Evolutionary conservation across 2,329 filamentous ascomycete species (phyloP).

Genomic region (Talaromyces funiculosus): DNA sequence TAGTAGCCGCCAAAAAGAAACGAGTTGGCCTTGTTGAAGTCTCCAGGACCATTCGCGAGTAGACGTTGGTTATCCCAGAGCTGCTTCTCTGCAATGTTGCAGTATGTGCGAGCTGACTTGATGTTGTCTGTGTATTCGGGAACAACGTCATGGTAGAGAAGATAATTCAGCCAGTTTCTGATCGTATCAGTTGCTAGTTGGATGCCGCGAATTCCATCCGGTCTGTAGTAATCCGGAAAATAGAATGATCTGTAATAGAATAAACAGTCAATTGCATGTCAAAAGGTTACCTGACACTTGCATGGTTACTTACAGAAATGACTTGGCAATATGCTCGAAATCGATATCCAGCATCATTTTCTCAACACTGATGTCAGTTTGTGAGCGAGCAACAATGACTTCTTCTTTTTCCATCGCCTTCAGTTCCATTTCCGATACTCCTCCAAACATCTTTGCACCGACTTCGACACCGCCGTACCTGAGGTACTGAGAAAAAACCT

Average conservation of each 20-base stretch:
- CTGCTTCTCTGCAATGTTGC: slow-evolving; percentile 61
- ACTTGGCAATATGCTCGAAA: slow-evolving; percentile 69
- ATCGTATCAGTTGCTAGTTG: slow-evolving; percentile 62
- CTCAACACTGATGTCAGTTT: slow-evolving; percentile 44
- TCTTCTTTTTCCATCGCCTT: slow-evolving; percentile 58
- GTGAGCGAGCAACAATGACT: slow-evolving; percentile 58
- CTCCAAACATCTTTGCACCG: slow-evolving; percentile 56
- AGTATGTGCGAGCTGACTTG: slow-evolving; percentile 59
- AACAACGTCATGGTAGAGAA: slow-evolving; percentile 78
- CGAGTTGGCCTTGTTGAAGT: slow-evolving; percentile 73
- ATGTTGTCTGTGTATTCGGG: slow-evolving; percentile 70
- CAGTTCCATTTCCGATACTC: slow-evolving; percentile 58
- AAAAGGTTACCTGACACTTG: no score
- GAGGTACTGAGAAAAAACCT: slow-evolving; percentile 74
- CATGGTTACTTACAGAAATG: slow-evolving; percentile 61
- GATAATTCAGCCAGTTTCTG: slow-evolving; percentile 81
- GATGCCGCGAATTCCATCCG: slow-evolving; percentile 50
- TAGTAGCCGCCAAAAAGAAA: slow-evolving; percentile 59
- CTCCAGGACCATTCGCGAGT: slow-evolving; percentile 58
- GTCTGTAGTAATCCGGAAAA: slow-evolving; percentile 53
- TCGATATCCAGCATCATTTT: slow-evolving; percentile 68
- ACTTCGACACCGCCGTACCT: slow-evolving; percentile 73
- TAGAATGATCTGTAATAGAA: slow-evolving; percentile 46
- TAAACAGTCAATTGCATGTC: neutral
- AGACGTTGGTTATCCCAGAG: slow-evolving; percentile 55